Evolutionary conservation across 2,329 filamentous ascomycete genomes (phyloP).

Genomic region (Cordyceps tenuipes): DNA sequence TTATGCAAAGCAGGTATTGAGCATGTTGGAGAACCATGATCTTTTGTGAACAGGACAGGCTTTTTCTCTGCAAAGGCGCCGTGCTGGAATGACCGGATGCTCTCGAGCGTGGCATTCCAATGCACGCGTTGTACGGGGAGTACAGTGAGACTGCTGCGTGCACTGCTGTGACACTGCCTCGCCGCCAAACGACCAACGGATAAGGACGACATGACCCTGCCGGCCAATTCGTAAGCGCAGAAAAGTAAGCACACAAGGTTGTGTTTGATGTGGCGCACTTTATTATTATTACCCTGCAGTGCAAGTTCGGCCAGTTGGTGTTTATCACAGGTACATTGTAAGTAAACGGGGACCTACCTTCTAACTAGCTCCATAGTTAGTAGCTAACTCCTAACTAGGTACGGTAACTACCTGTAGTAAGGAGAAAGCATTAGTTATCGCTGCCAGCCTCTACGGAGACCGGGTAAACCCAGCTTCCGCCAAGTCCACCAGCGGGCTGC

Average conservation of each 20-base stretch:
- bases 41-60: constrained; percentile 43
- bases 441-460: background rate
- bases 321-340: background rate
- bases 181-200: background rate
- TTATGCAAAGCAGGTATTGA: constrained; percentile 2
- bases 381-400: too few species aligned
- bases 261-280: background rate
- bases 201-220: background rate
- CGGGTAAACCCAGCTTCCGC: constrained; percentile 12
- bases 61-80: constrained; percentile 42
- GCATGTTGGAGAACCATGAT: constrained; percentile 26
- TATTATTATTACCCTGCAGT: background rate
- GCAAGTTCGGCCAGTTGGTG: background rate
- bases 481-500: background rate
- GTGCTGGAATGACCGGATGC: constrained; percentile 41
- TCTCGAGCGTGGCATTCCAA: constrained; percentile 1
- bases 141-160: constrained; percentile 1
- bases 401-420: too few species aligned
- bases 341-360: too few species aligned
- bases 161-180: constrained; percentile 2
- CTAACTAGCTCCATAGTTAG: too few species aligned
- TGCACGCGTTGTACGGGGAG: background rate
- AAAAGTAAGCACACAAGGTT: background rate
- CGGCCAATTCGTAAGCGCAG: background rate
- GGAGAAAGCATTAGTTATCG: too few species aligned